These are phyloP conservation scores for Wickerhamiella parazyma DNA, from an alignment of 805 yeast genomes.

Conservation along the genomic window DNA sequence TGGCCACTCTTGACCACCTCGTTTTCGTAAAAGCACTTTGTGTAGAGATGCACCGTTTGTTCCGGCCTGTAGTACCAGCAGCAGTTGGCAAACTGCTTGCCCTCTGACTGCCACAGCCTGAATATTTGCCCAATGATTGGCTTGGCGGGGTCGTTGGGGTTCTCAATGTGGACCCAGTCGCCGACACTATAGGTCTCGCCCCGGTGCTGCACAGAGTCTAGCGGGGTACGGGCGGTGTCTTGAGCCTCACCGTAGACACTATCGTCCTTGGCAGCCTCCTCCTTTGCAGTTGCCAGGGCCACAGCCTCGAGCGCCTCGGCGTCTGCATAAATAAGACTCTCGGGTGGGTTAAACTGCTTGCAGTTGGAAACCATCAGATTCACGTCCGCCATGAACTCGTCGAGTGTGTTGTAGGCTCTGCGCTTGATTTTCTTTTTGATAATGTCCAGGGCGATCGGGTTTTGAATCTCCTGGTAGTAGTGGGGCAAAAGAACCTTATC, in stretches of 20 bases:
- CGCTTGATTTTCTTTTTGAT: slow-evolving; percentile 75
- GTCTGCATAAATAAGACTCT: slow-evolving; percentile 45
- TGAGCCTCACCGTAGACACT: slow-evolving; percentile 43
- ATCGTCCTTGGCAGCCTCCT: slow-evolving; percentile 72
- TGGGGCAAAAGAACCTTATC: slow-evolving; percentile 43
- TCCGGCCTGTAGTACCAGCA: slow-evolving; percentile 98
- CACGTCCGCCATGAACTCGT: slow-evolving; percentile 64
- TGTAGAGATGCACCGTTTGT: slow-evolving; percentile 89
- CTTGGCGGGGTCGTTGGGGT: slow-evolving; percentile 75
- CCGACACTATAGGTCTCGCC: slow-evolving; percentile 74
- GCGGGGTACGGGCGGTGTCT: slow-evolving; percentile 58
- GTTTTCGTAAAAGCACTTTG: slow-evolving; percentile 77
- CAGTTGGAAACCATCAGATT: slow-evolving; percentile 62
- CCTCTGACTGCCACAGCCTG: slow-evolving; percentile 77
- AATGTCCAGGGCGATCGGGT: slow-evolving; percentile 30
- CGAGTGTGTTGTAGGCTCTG: slow-evolving; percentile 65
- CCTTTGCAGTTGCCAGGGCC: slow-evolving; percentile 41
- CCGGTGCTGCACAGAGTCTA: slow-evolving; percentile 58
- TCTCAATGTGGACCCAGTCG: slow-evolving; percentile 83
- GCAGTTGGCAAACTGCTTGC: slow-evolving; percentile 76
- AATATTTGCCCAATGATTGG: slow-evolving; percentile 93
- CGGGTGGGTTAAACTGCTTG: slow-evolving; percentile 46
- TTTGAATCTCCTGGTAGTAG: slow-evolving; percentile 33
- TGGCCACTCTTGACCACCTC: slow-evolving; percentile 96
- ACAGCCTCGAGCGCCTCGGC: slow-evolving; percentile 49